Conservation (phyloP, 1,139 yeast species). For the Geotrichum bryndzae region DNA sequence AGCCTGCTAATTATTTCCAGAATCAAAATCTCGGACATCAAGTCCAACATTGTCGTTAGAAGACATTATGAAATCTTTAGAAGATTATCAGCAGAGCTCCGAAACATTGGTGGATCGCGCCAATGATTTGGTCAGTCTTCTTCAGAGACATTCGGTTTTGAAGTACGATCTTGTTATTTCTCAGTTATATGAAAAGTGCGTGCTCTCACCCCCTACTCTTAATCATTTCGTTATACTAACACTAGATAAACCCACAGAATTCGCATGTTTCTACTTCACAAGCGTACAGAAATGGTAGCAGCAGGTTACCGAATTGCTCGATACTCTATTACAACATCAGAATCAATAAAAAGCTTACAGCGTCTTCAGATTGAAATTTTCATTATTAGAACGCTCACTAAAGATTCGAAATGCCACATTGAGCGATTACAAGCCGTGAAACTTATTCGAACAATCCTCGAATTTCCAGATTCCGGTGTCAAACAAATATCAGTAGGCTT, state of each 20-base stretch:
- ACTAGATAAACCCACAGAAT: conserved; percentile 37
- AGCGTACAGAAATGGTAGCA: conserved; percentile 59
- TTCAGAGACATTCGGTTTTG: conserved; percentile 56
- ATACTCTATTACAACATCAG: conserved; percentile 50
- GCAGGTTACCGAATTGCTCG: conserved; percentile 73
- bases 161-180: conserved; percentile 60
- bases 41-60: conserved; percentile 48
- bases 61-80: conserved; percentile 45
- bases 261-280: conserved; percentile 54
- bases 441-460: conserved; percentile 57
- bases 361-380: conserved; percentile 54
- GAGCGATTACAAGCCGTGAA: conserved; percentile 81
- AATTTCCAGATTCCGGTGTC: conserved; percentile 50
- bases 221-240: background rate
- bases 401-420: conserved; percentile 45
- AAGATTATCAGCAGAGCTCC: conserved; percentile 42
- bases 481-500: conserved; percentile 55
- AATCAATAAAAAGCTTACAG: conserved; percentile 43
- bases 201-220: background rate
- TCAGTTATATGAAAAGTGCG: conserved; percentile 44
- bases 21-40: background rate
- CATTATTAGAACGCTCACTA: conserved; percentile 59
- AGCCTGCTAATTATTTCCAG: background rate
- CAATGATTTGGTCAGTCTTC: conserved; percentile 54
- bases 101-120: conserved; percentile 51